phyloP scores from a whole-genome alignment of 371 early-diverging fungal genomes.

The Saksenaea vasiformis region DNA sequence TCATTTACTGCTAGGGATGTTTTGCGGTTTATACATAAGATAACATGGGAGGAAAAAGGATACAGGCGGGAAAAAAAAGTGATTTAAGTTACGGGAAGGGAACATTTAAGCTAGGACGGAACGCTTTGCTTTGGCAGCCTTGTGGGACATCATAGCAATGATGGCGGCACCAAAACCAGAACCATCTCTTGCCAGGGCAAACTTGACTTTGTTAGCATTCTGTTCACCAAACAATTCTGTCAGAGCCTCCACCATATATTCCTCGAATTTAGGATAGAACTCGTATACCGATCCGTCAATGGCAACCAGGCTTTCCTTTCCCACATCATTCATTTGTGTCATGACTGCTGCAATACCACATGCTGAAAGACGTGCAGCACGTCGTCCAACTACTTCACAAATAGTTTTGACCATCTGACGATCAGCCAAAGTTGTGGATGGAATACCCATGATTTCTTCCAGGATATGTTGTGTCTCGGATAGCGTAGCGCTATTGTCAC shows the following conservation, averaged over 20 bases:
- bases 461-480: conserved; percentile 71
- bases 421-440: conserved; percentile 72
- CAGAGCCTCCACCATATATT: conserved; percentile 73
- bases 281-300: conserved; percentile 88
- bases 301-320: conserved; percentile 60
- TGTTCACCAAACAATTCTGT: conserved; percentile 72
- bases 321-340: conserved; percentile 51
- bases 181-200: conserved; percentile 55
- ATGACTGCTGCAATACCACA: conserved; percentile 88
- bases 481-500: conserved; percentile 73
- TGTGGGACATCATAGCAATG: conserved; percentile 68
- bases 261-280: conserved; percentile 80
- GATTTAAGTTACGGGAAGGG: background rate
- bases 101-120: background rate
- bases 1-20: background rate
- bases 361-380: conserved; percentile 88
- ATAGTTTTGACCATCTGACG: conserved; percentile 79
- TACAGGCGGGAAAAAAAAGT: background rate
- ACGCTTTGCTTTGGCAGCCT: conserved; percentile 10
- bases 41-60: background rate
- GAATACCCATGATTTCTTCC: conserved; percentile 71
- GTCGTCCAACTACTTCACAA: conserved; percentile 79
- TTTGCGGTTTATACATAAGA: background rate
- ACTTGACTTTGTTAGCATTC: conserved; percentile 34
- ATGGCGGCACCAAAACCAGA: conserved; percentile 80